These are phyloP conservation scores for Suillus plorans DNA, from an alignment of 768 basidiomycete genomes.

Conservation along the genomic window DNA sequence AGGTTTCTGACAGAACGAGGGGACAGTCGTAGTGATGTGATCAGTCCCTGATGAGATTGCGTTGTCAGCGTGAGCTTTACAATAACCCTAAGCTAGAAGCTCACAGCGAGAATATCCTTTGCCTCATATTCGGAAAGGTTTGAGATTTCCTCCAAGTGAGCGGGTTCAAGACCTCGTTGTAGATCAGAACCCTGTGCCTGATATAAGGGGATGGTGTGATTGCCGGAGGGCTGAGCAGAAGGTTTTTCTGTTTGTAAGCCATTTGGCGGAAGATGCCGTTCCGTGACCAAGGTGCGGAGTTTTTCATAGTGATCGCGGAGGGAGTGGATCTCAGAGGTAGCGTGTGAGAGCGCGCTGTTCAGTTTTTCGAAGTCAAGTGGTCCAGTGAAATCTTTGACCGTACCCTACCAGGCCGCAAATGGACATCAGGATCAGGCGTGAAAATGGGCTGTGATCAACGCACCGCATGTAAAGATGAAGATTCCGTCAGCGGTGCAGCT, in stretches of 20 bases:
- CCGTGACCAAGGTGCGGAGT: constrained; percentile 19
- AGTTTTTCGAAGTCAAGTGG: constrained; percentile 26
- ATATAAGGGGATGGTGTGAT: background rate
- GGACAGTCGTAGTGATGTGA: background rate
- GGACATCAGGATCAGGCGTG: background rate
- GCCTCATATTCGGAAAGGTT: constrained; percentile 23
- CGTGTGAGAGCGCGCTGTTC: constrained; percentile 22
- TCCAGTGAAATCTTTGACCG: background rate
- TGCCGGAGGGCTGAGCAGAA: background rate
- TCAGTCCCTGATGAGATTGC: background rate
- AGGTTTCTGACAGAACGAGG: background rate
- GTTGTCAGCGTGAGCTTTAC: background rate
- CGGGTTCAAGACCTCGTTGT: constrained; percentile 3
- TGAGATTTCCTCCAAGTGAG: constrained; percentile 12
- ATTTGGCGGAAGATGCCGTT: constrained; percentile 9
- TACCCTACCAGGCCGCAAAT: background rate
- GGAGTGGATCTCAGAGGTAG: constrained; percentile 23
- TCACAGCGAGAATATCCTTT: constrained; percentile 21
- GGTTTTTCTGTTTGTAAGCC: background rate
- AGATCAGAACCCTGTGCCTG: background rate
- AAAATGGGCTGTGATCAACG: background rate
- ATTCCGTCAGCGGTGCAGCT: background rate
- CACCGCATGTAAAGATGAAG: background rate
- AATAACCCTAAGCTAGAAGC: constrained; percentile 1
- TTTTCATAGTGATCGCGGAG: constrained; percentile 27